phyloP scores from a whole-genome alignment of 257 asterid genomes.

The Verbena officinalis region DNA sequence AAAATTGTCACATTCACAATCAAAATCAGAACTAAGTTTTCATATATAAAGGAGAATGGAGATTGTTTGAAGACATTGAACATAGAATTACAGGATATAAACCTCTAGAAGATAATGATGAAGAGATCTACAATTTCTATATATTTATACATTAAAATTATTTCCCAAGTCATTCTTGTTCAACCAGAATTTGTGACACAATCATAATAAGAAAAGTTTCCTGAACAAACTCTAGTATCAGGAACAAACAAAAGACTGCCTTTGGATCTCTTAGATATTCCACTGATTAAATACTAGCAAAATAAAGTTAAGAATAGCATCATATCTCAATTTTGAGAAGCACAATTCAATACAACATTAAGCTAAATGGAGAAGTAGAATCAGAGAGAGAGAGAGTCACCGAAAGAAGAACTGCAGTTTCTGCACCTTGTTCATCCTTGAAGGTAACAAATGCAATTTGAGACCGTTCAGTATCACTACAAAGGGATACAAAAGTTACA shows the following conservation, averaged over 20 bases:
- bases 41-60: background rate
- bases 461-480: slow-evolving; percentile 82
- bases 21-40: background rate
- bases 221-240: background rate
- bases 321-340: background rate
- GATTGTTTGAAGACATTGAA: background rate
- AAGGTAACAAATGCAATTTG: slow-evolving; percentile 93
- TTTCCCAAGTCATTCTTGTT: background rate
- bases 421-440: slow-evolving; percentile 95
- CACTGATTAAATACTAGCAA: background rate
- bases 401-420: slow-evolving; percentile 96
- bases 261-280: background rate
- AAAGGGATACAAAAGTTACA: slow-evolving; percentile 18
- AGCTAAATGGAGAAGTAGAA: background rate
- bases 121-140: background rate
- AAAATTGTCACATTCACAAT: background rate
- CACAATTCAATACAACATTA: background rate
- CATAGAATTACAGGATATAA: background rate
- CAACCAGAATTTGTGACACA: background rate
- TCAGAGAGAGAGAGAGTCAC: slow-evolving; percentile 45
- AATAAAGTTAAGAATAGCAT: slow-evolving; percentile 13
- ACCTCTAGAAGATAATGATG: background rate
- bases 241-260: background rate
- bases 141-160: background rate
- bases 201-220: background rate